Conservation (phyloP, 2,329 filamentous ascomycete genomes). For the Biscogniauxia sp. region DNA sequence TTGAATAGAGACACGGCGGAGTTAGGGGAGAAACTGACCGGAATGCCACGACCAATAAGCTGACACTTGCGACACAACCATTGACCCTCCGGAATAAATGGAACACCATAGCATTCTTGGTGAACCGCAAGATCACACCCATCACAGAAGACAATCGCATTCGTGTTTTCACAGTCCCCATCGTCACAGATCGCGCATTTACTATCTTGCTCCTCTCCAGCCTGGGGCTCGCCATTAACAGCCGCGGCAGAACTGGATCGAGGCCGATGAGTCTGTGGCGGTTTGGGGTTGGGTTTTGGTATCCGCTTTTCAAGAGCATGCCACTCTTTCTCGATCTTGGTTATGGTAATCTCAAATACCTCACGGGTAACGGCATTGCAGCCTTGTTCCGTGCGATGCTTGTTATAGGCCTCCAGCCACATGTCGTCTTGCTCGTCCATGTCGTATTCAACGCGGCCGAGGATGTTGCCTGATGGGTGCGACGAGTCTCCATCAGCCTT, state of each 20-base stretch:
- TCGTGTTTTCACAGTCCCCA: conserved; percentile 98
- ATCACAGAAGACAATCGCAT: conserved; percentile 98
- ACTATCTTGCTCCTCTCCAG: conserved; percentile 90
- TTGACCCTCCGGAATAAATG: conserved; percentile 97
- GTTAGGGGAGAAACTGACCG: conserved; percentile 51
- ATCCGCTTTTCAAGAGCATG: conserved; percentile 94
- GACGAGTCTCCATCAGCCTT: conserved; percentile 58
- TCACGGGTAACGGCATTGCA: conserved; percentile 86
- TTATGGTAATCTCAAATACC: conserved; percentile 96
- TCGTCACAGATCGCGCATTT: conserved; percentile 98
- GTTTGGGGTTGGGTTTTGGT: conserved; percentile 94
- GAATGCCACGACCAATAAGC: conserved; percentile 85
- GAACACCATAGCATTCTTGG: conserved; percentile 97
- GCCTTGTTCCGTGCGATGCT: conserved; percentile 68
- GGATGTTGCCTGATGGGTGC: conserved; percentile 43
- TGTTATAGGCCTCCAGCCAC: conserved; percentile 86
- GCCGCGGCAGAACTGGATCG: conserved; percentile 92
- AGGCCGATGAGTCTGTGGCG: conserved; percentile 88
- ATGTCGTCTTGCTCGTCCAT: conserved; percentile 99
- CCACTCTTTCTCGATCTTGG: conserved; percentile 99
- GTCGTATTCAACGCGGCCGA: conserved; percentile 93
- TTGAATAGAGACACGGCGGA: conserved; percentile 3
- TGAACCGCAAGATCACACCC: conserved; percentile 97
- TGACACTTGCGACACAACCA: conserved; percentile 98
- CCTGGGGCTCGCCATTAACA: conserved; percentile 87